Base-by-base conservation (phyloP, 2,329 filamentous ascomycete genomes). In the Phialophora expanda region DNA sequence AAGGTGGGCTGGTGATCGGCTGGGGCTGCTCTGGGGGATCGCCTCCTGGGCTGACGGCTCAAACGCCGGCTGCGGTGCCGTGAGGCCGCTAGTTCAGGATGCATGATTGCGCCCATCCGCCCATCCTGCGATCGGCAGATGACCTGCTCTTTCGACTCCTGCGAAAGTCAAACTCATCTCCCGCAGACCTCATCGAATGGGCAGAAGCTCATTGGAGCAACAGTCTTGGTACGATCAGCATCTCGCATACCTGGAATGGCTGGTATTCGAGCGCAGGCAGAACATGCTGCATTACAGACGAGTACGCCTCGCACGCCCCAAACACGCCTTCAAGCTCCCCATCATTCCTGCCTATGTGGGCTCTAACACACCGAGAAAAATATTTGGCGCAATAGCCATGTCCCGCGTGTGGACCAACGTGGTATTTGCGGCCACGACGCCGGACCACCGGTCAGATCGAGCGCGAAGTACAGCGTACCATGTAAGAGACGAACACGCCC, bases 71-170 rank as follows among this genome's bases (percentile, higher is more conserved):
- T 51, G 28, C 53, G 11, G 38, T 60, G 34, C 32, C 17, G 9
- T 44, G 28, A 26, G 24, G 7, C 44, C 17, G 9, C 56, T 46
- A 59, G 30, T 24, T 17, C 4, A 51, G 20, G 20, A 11, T 51
- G 46, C 20, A 26, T 50, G 24, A 22, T 26, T 8, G n/a, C 46
- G 20, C 24, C 20, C 46, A 24, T 22, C 11, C 46, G 20, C 56
- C 44, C 56, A 59, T 50, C 58, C 58, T 38, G 48, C 58, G 58
- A 61, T 61, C 58, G 58, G 58, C 58, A 61, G 58, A 61, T 61
- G 58, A 61, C 58, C 24, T 61, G 46, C 58, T 54, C 17, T 54
- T 57, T 54, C 46, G 46, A 50, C 8, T 0, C 22, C 8, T 50
- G 46, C 2, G 24, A 59, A 59, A 59, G 38, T 50, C 58, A 61